A percentile compares a stretch with the other conserved stretches of the same genome.
These are phyloP conservation scores for Xylaria multiplex DNA, from an alignment of 2,329 filamentous ascomycete species.

Conservation along the genomic window DNA sequence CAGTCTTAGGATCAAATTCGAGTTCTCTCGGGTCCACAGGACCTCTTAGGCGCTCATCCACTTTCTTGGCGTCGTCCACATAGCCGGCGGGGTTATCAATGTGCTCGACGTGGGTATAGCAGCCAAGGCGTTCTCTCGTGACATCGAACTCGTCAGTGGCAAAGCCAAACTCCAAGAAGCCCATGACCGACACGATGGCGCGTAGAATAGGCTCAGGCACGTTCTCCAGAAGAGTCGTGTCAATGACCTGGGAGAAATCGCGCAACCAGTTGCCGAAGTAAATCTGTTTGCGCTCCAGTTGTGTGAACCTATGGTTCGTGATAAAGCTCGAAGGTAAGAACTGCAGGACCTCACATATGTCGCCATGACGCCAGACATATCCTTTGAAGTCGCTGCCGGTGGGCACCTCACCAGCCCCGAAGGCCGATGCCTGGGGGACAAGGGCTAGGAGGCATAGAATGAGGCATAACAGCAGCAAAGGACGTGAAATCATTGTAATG, in stretches of 20 bases:
- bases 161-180: constrained; percentile 66
- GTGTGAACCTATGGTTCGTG: constrained; percentile 53
- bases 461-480: constrained; percentile 34
- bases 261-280: constrained; percentile 59
- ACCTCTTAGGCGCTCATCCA: constrained; percentile 46
- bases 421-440: constrained; percentile 48
- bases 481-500: constrained; percentile 30
- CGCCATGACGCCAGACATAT: constrained; percentile 55
- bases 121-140: constrained; percentile 61
- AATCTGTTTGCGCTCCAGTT: constrained; percentile 52
- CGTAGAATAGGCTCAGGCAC: constrained; percentile 64
- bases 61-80: constrained; percentile 43
- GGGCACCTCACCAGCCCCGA: constrained; percentile 54
- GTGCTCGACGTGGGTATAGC: constrained; percentile 63
- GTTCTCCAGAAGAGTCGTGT: constrained; percentile 63
- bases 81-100: constrained; percentile 59
- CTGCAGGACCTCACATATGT: constrained; percentile 53
- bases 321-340: constrained; percentile 52
- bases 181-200: constrained; percentile 64
- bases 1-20: constrained; percentile 46
- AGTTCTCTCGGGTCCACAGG: constrained; percentile 47
- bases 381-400: constrained; percentile 53
- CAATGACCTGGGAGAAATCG: constrained; percentile 65
- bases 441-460: constrained; percentile 51
- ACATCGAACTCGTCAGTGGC: constrained; percentile 67